Percentiles rank a stretch among this genome's conserved stretches.
These are phyloP conservation scores for Discostella stelligeroides DNA, from an alignment of 108 stramenopile genomes.

Conservation along the genomic window DNA sequence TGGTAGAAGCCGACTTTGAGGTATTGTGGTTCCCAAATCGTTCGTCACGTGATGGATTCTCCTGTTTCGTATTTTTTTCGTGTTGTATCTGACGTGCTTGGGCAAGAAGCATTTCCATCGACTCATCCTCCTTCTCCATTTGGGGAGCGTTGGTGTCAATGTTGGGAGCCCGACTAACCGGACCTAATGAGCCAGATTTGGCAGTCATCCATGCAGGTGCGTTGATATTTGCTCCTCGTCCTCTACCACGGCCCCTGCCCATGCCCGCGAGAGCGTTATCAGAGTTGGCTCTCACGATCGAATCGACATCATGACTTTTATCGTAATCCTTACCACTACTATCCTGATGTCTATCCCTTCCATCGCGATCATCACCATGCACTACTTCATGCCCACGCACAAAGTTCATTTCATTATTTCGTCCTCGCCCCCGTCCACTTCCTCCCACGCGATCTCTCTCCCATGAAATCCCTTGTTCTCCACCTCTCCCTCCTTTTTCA, in stretches of 20 bases:
- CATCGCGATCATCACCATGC: neutral
- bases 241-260: constrained; percentile 22
- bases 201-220: constrained; percentile 40
- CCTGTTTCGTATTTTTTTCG: constrained; percentile 8
- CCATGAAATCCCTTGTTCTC: neutral
- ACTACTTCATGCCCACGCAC: constrained; percentile 23
- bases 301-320: too few relatives aligned
- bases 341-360: neutral
- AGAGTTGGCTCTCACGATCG: too few relatives aligned
- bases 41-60: neutral
- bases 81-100: constrained; percentile 41
- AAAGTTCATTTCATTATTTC: constrained; percentile 11
- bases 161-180: constrained; percentile 11
- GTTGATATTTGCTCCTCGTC: constrained; percentile 18
- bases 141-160: neutral
- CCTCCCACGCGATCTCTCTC: constrained; percentile 36
- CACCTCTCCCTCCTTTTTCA: neutral
- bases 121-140: constrained; percentile 19
- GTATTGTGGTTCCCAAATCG: neutral
- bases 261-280: too few relatives aligned
- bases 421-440: constrained; percentile 1
- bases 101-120: constrained; percentile 38
- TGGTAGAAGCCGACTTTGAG: neutral
- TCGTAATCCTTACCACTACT: neutral
- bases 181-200: neutral